Conservation (phyloP, 495 filamentous ascomycete genomes). For the Aspergillus biplanus region DNA sequence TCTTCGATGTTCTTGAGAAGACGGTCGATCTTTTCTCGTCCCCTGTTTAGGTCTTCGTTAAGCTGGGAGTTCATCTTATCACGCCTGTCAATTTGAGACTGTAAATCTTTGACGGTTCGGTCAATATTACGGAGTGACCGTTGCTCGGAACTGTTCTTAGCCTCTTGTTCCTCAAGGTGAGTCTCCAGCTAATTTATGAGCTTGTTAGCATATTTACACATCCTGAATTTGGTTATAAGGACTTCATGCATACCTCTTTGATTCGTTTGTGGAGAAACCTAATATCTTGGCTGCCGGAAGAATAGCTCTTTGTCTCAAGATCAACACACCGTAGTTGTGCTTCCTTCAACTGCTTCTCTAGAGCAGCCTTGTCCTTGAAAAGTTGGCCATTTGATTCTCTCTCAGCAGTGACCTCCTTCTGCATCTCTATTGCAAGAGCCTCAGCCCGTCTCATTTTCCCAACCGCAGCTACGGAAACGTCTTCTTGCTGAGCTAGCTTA, state of each 20-base stretch:
- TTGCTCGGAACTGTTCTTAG: slow-evolving; percentile 73
- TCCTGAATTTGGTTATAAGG: neutral
- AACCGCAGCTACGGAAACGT: slow-evolving; percentile 88
- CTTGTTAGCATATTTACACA: slow-evolving; percentile 21
- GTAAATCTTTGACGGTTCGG: slow-evolving; percentile 90
- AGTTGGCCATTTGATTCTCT: slow-evolving; percentile 81
- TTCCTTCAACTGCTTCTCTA: slow-evolving; percentile 93
- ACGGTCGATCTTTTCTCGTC: slow-evolving; percentile 87
- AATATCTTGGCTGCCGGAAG: slow-evolving; percentile 90
- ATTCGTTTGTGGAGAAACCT: slow-evolving; percentile 93
- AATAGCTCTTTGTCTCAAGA: slow-evolving; percentile 95
- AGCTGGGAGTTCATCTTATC: slow-evolving; percentile 83
- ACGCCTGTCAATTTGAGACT: slow-evolving; percentile 87
- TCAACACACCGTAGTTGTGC: slow-evolving; percentile 88
- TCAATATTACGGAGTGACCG: slow-evolving; percentile 92
- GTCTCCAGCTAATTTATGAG: slow-evolving; percentile 72
- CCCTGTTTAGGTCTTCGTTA: slow-evolving; percentile 76
- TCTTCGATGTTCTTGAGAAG: slow-evolving; percentile 91
- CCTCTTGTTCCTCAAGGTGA: slow-evolving; percentile 86
- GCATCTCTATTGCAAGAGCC: slow-evolving; percentile 82
- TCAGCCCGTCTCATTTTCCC: slow-evolving; percentile 99
- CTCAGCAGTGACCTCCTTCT: slow-evolving; percentile 92
- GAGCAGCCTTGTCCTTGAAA: slow-evolving; percentile 86
- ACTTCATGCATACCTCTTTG: slow-evolving; percentile 74
- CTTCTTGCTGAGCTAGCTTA: slow-evolving; percentile 87